Evolutionary conservation across 371 early-diverging fungal genomes (phyloP).

Genomic region (Parasitella parasitica): DNA sequence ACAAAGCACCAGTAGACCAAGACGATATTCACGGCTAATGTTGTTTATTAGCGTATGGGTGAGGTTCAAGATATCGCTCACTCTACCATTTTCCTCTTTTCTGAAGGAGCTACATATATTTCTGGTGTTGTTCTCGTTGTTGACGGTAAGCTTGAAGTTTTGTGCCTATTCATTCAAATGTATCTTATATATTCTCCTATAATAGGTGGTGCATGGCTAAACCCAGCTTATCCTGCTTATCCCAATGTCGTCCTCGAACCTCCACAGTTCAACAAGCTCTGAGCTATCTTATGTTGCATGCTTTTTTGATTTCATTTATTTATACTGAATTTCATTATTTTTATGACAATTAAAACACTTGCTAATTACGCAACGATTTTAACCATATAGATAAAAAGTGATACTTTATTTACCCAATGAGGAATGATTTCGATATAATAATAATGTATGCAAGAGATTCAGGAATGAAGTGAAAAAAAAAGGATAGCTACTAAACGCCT

Average conservation of each 20-base stretch:
- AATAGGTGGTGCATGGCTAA: conserved; percentile 25
- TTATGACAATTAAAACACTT: not conserved
- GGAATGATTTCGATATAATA: not conserved
- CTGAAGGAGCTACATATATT: conserved; percentile 62
- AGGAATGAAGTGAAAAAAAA: not conserved
- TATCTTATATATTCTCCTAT: not conserved
- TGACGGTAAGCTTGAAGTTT: conserved; percentile 52
- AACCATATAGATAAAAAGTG: no score
- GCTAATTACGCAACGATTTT: no score
- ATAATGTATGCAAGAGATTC: no score
- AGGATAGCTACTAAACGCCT: conserved; percentile 15
- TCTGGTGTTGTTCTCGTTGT: conserved; percentile 67
- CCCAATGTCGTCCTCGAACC: conserved; percentile 16
- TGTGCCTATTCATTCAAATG: no score
- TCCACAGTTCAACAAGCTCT: conserved; percentile 19
- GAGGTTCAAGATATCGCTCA: conserved; percentile 69
- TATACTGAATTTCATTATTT: no score
- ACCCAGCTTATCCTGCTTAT: conserved; percentile 11
- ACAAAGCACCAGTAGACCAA: not conserved
- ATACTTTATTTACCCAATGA: no score
- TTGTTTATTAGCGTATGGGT: conserved; percentile 45
- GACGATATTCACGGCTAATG: not conserved
- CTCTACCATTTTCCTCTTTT: conserved; percentile 69
- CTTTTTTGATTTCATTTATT: not conserved
- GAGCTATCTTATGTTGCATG: not conserved